Evolutionary conservation across 495 filamentous ascomycete species (phyloP), one percentile per base, ranked within the genome.

Genomic region (Penicillium samsonianum): DNA sequence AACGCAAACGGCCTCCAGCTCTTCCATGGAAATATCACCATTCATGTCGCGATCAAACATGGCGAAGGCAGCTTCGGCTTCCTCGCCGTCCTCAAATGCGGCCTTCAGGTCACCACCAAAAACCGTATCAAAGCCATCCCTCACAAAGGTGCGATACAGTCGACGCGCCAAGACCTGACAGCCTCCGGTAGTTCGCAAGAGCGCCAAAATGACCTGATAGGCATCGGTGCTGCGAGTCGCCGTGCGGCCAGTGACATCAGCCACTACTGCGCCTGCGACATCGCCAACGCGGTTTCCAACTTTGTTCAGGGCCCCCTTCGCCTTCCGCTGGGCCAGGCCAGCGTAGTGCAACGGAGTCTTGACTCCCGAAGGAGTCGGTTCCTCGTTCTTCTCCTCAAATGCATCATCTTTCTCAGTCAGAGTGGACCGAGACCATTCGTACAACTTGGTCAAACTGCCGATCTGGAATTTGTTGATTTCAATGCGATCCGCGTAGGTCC

Each of bases 31-130:
- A 42, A 98, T 94, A 68, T 97, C 92, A 16, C 94, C 94, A 60
- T 98, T 98, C 74, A 98, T 83, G 64, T 98, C 94, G 59, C 92
- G 92, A 72, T 98, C 93, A 54, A 97, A 97, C 81, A 96, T 92
- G 52, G 78, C 77, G 59, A 98, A 98, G 12, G 92, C 92, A 2
- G 90, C 89, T 52, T 97, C 91, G 2, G 92, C 91, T 63, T 97
- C 92, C 20, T 96, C 92, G 53, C 84, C 78, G 38, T 84, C 88
- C n/a, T 87, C 82, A 61, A 96, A 97, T 2, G 90, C 93, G 26
- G 81, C 78, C 59, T 84, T 87, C 30, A 98, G 65, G 60, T 97
- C 92, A 35, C 89, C 88, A 1, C 85, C 80, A 4, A 82, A 78
- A 16, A 98, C 85, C 0, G 87, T 90, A 16, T 94, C 90, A 20